Percentiles rank a stretch among this genome's conserved stretches.
Conservation (phyloP, 345 rosid genomes). For the Arabidopsis arenosa region DNA sequence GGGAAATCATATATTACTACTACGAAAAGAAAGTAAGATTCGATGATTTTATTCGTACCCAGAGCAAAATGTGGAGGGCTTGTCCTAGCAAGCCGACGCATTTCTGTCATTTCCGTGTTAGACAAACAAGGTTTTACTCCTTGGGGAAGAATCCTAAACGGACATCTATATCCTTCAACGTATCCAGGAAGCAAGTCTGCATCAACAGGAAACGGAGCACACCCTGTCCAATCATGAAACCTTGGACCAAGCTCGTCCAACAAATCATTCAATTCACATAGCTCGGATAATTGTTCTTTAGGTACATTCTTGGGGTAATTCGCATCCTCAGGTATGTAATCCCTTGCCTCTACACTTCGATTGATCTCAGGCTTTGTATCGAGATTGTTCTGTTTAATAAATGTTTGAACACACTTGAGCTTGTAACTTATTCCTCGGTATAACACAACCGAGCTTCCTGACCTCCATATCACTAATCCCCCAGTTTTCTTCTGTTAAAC, state of each 20-base stretch:
- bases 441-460: constrained; percentile 88
- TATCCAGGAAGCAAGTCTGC: constrained; percentile 85
- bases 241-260: constrained; percentile 88
- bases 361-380: constrained; percentile 30
- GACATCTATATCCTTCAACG: constrained; percentile 69
- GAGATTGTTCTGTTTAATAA: constrained; percentile 50
- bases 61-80: constrained; percentile 89
- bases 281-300: constrained; percentile 60
- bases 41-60: constrained; percentile 50
- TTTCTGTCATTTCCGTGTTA: constrained; percentile 63
- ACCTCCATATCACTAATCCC: constrained; percentile 93
- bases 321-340: constrained; percentile 47
- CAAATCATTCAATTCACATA: constrained; percentile 62
- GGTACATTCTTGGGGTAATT: constrained; percentile 58
- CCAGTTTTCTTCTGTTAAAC: constrained; percentile 82
- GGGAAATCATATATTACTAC: constrained; percentile 22
- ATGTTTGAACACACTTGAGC: constrained; percentile 71
- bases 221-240: constrained; percentile 88
- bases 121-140: constrained; percentile 65
- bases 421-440: constrained; percentile 84
- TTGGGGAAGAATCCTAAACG: constrained; percentile 76
- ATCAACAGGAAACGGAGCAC: constrained; percentile 91
- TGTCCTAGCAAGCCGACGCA: constrained; percentile 74
- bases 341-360: constrained; percentile 25
- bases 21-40: constrained; percentile 11